Evolutionary conservation across 352 stramenopile species (phyloP), one percentile per base, ranked within the genome.

Genomic region (Bremia lactucae): DNA sequence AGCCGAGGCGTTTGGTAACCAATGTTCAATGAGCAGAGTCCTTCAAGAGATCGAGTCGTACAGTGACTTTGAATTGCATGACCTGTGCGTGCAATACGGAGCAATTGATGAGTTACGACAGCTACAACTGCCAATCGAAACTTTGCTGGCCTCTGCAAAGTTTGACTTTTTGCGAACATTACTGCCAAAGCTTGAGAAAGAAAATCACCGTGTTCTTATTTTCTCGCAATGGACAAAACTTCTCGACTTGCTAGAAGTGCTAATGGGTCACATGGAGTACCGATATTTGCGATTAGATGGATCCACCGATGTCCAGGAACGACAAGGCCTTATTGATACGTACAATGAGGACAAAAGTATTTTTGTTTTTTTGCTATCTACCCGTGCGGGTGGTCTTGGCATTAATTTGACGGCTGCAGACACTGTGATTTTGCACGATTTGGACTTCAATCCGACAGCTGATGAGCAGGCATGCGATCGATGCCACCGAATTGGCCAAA

Each of bases 301-400:
- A 8, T 82, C 68, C 0, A 91, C 81, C 0, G 55, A 82, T 37
- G 76, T 91, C 7, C 52, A 68, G 2, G 75, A 83, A 46, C 72
- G 82, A 13, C 82, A 94, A 42, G 68, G 55, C 4, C 54, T 91
- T 19, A 94, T 94, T 41, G 82, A 94, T 39, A 72, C 68, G 19
- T 94, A 85, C 62, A 90, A 87, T 42, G 49, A 95, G 59, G 93
- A 96, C 52, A 83, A 78, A 28, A 61, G 62, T 13, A 89, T 97
- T 28, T 98, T 98, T 59, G 84, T 97, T 6, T 98, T 98, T 55
- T 68, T 99, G 28, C 58, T 99, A 3, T 98, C 86, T 31, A 99
- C 96, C 4, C 78, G 95, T 21, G 96, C 96, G 2, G 96, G 96
- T 44, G 96, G 95, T 1, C 77, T 99, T 9, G 96, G 96, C 43